Conservation (phyloP, 75 land plant species). For the Selaginella moellendorffii region DNA sequence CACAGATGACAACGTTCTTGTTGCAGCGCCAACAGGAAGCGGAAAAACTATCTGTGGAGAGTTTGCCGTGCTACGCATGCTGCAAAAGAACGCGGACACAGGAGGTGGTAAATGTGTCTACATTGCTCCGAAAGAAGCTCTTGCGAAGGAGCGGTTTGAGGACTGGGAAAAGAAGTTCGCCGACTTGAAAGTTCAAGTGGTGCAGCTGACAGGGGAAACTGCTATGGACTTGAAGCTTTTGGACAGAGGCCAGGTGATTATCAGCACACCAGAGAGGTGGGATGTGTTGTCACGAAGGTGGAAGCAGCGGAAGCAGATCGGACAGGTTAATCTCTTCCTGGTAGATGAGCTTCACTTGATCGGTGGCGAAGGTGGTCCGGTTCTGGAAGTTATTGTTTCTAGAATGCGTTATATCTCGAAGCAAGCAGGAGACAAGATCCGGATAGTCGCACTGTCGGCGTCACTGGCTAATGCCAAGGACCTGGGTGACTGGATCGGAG, state of each 20-base stretch:
- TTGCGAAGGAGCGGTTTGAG: constrained; percentile 60
- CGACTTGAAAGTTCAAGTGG: constrained; percentile 36
- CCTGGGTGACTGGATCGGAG: constrained; percentile 56
- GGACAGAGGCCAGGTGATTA: constrained; percentile 68
- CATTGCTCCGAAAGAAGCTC: constrained; percentile 83
- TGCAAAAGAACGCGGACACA: constrained; percentile 43
- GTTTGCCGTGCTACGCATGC: constrained; percentile 78
- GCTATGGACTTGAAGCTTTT: constrained; percentile 62
- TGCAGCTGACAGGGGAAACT: constrained; percentile 80
- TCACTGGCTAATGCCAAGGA: constrained; percentile 98
- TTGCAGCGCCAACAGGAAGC: constrained; percentile 98
- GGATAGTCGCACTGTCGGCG: constrained; percentile 76
- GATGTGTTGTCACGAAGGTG: constrained; percentile 84
- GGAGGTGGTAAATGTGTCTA: constrained; percentile 56
- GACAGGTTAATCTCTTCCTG: constrained; percentile 57
- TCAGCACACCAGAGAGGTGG: constrained; percentile 93
- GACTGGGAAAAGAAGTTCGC: constrained; percentile 77
- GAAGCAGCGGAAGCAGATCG: constrained; percentile 71
- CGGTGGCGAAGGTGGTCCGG: constrained; percentile 74
- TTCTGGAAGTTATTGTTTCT: constrained; percentile 80
- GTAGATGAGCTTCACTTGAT: constrained; percentile 86
- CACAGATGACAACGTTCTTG: constrained; percentile 88
- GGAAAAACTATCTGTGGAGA: constrained; percentile 97
- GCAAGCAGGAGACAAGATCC: constrained; percentile 49
- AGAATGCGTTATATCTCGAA: constrained; percentile 86